Conservation (phyloP, 2,329 filamentous ascomycete genomes). For the Colletotrichum ledebouriae region DNA sequence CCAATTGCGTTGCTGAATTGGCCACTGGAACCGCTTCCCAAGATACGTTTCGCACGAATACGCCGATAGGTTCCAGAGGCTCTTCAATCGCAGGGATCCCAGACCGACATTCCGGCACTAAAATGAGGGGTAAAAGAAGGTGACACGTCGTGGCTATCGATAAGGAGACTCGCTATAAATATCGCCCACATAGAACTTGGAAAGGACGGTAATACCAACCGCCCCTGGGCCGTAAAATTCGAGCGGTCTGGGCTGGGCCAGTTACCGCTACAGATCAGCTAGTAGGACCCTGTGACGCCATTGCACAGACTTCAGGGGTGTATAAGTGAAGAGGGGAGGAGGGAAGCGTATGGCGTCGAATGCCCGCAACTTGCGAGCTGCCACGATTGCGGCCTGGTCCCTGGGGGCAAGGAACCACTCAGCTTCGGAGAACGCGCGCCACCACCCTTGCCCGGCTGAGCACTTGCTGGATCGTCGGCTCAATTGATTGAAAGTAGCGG, state of each 20-base stretch:
- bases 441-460: slow-evolving; percentile 22
- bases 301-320: slow-evolving; percentile 15
- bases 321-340: neutral
- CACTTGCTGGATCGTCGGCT: slow-evolving; percentile 24
- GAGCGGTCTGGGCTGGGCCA: slow-evolving; percentile 23
- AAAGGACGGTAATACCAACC: neutral
- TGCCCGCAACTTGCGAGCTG: slow-evolving; percentile 14
- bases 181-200: neutral
- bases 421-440: neutral
- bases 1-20: neutral
- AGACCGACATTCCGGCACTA: slow-evolving; percentile 32
- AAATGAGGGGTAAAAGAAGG: slow-evolving; percentile 26
- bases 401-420: slow-evolving; percentile 21
- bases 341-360: neutral
- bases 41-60: neutral
- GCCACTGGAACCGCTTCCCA: neutral
- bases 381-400: slow-evolving; percentile 16
- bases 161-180: slow-evolving; percentile 21
- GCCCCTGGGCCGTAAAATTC: neutral
- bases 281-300: slow-evolving; percentile 28
- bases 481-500: slow-evolving; percentile 16
- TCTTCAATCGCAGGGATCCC: slow-evolving; percentile 19
- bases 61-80: neutral
- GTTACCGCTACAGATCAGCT: slow-evolving; percentile 32
- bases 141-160: slow-evolving; percentile 12